Evolutionary conservation across 768 basidiomycete genomes (phyloP).

Genomic region (Myochromella boudieri): DNA sequence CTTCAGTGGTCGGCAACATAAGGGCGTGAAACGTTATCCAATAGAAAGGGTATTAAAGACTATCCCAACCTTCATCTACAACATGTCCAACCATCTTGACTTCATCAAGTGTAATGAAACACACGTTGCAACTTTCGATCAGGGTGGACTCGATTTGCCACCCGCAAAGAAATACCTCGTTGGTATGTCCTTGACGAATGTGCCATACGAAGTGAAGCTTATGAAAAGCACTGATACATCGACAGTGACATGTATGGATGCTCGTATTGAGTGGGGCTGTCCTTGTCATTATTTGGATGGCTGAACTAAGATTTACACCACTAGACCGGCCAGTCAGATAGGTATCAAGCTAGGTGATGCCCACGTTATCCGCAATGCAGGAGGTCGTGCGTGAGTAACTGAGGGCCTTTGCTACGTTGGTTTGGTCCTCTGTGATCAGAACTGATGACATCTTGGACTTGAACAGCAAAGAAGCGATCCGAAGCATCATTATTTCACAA

Average conservation of each 20-base stretch:
- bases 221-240: neutral
- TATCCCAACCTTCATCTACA: neutral
- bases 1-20: neutral
- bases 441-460: neutral
- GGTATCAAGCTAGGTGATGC: slow-evolving; percentile 68
- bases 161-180: slow-evolving; percentile 33
- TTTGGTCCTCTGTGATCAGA: neutral
- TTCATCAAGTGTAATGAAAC: slow-evolving; percentile 41
- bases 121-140: slow-evolving; percentile 48
- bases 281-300: neutral
- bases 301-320: slow-evolving; percentile 2
- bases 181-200: slow-evolving; percentile 23
- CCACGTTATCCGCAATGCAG: slow-evolving; percentile 76
- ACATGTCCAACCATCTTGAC: slow-evolving; percentile 29
- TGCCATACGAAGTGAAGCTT: no score
- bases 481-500: slow-evolving; percentile 70
- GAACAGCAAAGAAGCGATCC: slow-evolving; percentile 58
- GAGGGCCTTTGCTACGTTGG: neutral
- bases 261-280: slow-evolving; percentile 57
- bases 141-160: slow-evolving; percentile 34
- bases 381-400: slow-evolving; percentile 55
- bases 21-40: neutral
- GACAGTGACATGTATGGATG: slow-evolving; percentile 73
- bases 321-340: slow-evolving; percentile 56
- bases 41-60: neutral